Evolutionary conservation across 805 yeast genomes (phyloP).

Genomic region (Brettanomyces anomalus): DNA sequence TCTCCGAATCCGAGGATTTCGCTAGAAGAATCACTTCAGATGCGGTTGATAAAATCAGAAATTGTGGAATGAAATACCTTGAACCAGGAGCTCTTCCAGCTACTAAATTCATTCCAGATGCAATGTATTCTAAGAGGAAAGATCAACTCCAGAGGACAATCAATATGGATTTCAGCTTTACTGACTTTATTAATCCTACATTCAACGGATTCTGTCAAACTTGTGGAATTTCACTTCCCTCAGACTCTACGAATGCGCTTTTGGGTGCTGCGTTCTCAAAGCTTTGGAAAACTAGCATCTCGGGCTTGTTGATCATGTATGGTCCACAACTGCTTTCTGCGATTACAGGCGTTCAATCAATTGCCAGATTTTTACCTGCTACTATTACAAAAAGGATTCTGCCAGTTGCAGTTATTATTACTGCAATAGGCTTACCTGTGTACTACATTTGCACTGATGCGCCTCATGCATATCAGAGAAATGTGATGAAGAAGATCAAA

Average conservation of each 20-base stretch:
- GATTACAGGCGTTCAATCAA: conserved; percentile 23
- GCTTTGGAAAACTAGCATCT: conserved; percentile 20
- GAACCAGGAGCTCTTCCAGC: conserved; percentile 49
- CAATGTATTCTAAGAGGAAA: conserved; percentile 74
- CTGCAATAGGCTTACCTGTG: conserved; percentile 27
- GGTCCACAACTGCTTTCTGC: conserved; percentile 22
- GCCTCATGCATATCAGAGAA: conserved; percentile 83
- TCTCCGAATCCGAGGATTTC: conserved; percentile 52
- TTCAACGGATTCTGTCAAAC: conserved; percentile 44
- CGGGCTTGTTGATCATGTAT: conserved; percentile 19
- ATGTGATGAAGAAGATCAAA: conserved; percentile 65
- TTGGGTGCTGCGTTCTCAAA: conserved; percentile 13
- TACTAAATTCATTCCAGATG: conserved; percentile 55
- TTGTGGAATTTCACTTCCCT: conserved; percentile 29
- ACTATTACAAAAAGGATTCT: conserved; percentile 18
- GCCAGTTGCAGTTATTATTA: conserved; percentile 23
- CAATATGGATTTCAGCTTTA: conserved; percentile 47
- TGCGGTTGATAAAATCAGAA: conserved; percentile 54
- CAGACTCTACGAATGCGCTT: conserved; percentile 21
- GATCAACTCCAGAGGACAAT: conserved; percentile 55
- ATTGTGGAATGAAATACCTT: conserved; percentile 53
- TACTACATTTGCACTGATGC: conserved; percentile 65
- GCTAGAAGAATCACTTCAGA: conserved; percentile 55
- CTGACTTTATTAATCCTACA: conserved; percentile 78
- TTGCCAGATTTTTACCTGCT: conserved; percentile 20